These are phyloP conservation scores for Pseudopithomyces maydicus DNA, from an alignment of 2,329 filamentous ascomycete genomes.

Conservation along the genomic window DNA sequence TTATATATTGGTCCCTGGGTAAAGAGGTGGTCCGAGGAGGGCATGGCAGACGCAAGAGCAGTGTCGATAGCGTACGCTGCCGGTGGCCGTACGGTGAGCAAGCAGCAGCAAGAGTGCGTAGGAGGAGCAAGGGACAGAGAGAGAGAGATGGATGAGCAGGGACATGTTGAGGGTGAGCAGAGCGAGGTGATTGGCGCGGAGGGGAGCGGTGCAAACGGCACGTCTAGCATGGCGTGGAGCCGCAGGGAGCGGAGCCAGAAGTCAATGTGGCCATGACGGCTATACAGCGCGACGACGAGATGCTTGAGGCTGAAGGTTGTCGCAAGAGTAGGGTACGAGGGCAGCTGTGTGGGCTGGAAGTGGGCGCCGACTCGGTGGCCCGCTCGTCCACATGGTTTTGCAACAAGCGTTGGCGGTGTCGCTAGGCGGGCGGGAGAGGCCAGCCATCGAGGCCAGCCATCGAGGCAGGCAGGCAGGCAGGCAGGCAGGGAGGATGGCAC, in stretches of 20 bases:
- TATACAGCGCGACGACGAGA: background rate
- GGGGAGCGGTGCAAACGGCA: background rate
- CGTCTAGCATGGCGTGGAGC: slow-evolving; percentile 3
- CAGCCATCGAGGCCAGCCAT: background rate
- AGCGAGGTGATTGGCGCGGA: background rate
- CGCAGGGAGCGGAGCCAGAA: slow-evolving; percentile 8
- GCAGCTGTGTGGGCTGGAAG: background rate
- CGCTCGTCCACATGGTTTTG: background rate
- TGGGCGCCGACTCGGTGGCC: background rate
- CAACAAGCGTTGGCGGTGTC: background rate
- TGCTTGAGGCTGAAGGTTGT: background rate
- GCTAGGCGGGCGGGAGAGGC: background rate
- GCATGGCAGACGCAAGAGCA: background rate
- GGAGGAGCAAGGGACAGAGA: background rate
- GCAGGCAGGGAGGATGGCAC: background rate
- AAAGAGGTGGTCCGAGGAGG: slow-evolving; percentile 10
- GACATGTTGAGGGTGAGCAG: background rate
- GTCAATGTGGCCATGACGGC: slow-evolving; percentile 8
- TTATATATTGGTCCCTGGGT: slow-evolving; percentile 21
- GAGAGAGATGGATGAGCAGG: background rate
- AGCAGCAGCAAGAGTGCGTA: background rate
- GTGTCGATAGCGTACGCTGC: background rate
- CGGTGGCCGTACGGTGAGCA: background rate
- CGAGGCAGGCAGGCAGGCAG: background rate
- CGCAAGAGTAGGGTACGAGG: background rate